A percentile compares a stretch with the other conserved stretches of the same genome.
phyloP scores from a whole-genome alignment of 2,329 filamentous ascomycete species.

The Penicillium sp. region DNA sequence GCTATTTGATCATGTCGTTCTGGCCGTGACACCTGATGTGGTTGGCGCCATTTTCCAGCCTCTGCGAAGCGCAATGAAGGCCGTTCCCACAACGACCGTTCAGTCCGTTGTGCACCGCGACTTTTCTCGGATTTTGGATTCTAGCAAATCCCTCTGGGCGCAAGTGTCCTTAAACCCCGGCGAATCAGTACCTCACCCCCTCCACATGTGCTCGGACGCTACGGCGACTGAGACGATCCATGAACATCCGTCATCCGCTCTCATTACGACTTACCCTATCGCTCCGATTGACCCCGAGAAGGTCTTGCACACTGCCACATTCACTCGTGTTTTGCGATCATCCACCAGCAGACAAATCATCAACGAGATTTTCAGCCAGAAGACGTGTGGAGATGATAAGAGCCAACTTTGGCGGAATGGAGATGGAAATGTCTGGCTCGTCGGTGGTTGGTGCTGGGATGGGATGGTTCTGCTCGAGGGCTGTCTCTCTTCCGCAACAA shows the following conservation, averaged over 20 bases:
- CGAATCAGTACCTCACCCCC: constrained; percentile 2
- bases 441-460: constrained; percentile 64
- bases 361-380: constrained; percentile 1
- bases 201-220: constrained; percentile 7
- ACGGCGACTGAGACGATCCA: constrained; percentile 4
- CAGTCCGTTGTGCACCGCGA: constrained; percentile 38
- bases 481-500: constrained; percentile 59
- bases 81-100: constrained; percentile 42
- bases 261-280: constrained; percentile 9
- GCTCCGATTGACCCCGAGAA: constrained; percentile 6
- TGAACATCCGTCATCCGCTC: constrained; percentile 7
- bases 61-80: constrained; percentile 23
- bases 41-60: constrained; percentile 49
- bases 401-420: constrained; percentile 52
- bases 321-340: constrained; percentile 11
- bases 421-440: constrained; percentile 54
- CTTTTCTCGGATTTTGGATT: constrained; percentile 11
- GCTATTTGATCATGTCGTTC: constrained; percentile 52
- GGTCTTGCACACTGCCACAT: constrained; percentile 8
- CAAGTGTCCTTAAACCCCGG: background rate
- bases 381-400: background rate
- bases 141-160: constrained; percentile 7
- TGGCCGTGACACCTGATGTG: constrained; percentile 55
- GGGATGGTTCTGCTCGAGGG: constrained; percentile 63
- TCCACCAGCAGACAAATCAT: constrained; percentile 8